Evolutionary conservation across 192 early-diverging fungal genomes (phyloP).

Genomic region (Linnemannia schmuckeri): DNA sequence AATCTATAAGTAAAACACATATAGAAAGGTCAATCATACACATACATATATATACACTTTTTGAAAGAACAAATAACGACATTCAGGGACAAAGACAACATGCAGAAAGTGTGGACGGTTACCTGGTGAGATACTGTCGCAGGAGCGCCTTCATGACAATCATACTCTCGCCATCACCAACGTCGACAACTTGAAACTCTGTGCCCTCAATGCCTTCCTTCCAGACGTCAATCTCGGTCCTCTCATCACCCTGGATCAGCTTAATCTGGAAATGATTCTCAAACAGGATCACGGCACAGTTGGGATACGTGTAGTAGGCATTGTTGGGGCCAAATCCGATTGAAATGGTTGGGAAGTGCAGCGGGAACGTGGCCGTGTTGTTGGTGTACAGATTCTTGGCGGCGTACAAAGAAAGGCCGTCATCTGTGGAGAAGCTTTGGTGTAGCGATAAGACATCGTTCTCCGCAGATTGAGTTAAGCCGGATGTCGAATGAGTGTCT

Average conservation of each 20-base stretch:
- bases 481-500: not conserved
- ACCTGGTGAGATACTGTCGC: conserved; percentile 51
- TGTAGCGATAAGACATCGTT: not conserved
- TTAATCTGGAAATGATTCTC: conserved; percentile 59
- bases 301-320: conserved; percentile 52
- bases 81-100: too few relatives aligned
- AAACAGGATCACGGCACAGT: conserved; percentile 55
- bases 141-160: conserved; percentile 47
- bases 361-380: conserved; percentile 51
- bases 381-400: conserved; percentile 48
- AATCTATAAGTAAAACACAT: conserved; percentile 29
- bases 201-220: conserved; percentile 56
- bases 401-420: conserved; percentile 16
- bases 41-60: not conserved
- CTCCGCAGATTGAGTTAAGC: not conserved
- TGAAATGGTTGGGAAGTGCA: conserved; percentile 56
- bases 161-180: conserved; percentile 48
- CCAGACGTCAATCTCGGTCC: conserved; percentile 58
- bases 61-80: not conserved
- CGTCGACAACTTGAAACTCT: conserved; percentile 48
- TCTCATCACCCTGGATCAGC: conserved; percentile 51
- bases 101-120: not conserved
- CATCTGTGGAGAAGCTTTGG: not conserved
- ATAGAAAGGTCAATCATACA: too few relatives aligned
- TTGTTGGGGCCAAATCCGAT: conserved; percentile 59